Evolutionary conservation across 257 asterid genomes (phyloP), one percentile per base, ranked within the genome.

Genomic region (Eustoma russellianum): DNA sequence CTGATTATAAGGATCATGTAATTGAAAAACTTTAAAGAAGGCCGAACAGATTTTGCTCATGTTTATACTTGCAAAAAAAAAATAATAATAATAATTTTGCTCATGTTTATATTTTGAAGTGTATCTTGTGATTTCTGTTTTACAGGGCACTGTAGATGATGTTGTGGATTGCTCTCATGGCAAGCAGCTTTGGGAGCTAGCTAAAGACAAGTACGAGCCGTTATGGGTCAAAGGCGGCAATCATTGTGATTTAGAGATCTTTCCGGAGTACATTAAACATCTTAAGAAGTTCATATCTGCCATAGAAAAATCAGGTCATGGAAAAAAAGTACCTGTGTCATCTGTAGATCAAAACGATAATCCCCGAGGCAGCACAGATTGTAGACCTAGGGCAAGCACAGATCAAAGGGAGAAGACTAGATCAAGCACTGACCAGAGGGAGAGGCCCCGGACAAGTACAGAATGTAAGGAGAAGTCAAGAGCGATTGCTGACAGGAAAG

Each of bases 241-340:
- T 62, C 98, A 90, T 56, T 90, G 98, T 73, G 91, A 90, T 79
- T 79, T 90, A 70, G 98, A 90, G 83, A 78, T 83, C 71, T 90
- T 74, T 74, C 96, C 96, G 3, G 93, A 79, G 70, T 90, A 81
- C 66, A 86, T 86, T 73, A 86, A 74, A 74, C 98, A 90, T 69
- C 74, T 90, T 73, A 90, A 86, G 77, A 86, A 86, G 73, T 90
- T 90, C 74, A 71, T 83, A 61, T 62, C 73, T 56, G 96, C 94
- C 15, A 57, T 90, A 3, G 94, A 82, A 74, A 90, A 82, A 77
- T 74, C 86, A 55, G 77, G 78, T 16, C 83, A 59, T 61, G 18
- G 28, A 50, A 83, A 83, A 69, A 78, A 59, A 56, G 80, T 76
- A 38, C 66, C 77, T 47, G 40, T 40, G 33, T 68, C 71, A 54